Percentiles rank a stretch among this genome's conserved stretches.
These are phyloP conservation scores for Verticillium dahliae DNA, from an alignment of 2,329 filamentous ascomycete genomes.

Conservation along the genomic window DNA sequence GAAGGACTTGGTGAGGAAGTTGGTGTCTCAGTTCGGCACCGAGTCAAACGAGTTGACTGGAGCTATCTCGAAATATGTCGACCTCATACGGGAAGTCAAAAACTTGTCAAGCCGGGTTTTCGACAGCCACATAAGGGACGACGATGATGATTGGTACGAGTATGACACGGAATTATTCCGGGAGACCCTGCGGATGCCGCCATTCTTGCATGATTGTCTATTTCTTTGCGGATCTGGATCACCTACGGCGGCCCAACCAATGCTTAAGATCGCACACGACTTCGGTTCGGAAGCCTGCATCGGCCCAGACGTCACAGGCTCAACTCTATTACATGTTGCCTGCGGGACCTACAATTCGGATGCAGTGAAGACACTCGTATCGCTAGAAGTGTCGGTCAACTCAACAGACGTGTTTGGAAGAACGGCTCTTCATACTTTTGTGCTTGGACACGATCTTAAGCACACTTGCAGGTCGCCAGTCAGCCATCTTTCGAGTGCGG, in stretches of 20 bases:
- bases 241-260: too few relatives aligned
- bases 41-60: too few relatives aligned
- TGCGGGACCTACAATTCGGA: not conserved
- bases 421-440: not conserved
- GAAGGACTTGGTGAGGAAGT: too few relatives aligned
- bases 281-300: not conserved
- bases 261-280: too few relatives aligned
- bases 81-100: too few relatives aligned
- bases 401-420: not conserved
- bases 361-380: not conserved
- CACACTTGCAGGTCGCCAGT: too few relatives aligned
- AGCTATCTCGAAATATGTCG: too few relatives aligned
- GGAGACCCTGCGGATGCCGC: too few relatives aligned
- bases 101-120: not conserved
- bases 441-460: too few relatives aligned
- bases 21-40: too few relatives aligned
- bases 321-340: not conserved
- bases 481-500: too few relatives aligned
- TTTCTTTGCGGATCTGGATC: not conserved
- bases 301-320: not conserved
- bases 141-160: too few relatives aligned
- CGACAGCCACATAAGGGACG: not conserved
- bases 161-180: not conserved
- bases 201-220: not conserved
- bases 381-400: not conserved